Conservation (phyloP, 164 flowering plant genomes). For the Amborella trichopoda region DNA sequence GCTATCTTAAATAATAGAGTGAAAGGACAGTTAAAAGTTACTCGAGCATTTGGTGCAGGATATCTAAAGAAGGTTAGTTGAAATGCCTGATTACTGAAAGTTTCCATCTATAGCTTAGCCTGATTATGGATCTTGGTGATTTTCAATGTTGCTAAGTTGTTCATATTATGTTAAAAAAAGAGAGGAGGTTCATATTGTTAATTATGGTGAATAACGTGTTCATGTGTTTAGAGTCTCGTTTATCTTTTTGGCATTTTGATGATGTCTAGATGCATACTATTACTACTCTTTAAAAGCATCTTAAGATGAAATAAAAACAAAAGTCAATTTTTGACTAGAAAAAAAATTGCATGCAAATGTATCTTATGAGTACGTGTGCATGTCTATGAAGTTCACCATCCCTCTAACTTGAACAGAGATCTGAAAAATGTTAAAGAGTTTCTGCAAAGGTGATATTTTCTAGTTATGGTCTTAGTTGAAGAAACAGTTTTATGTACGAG, state of each 20-base stretch:
- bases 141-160: no score
- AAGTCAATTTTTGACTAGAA: no score
- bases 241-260: not conserved
- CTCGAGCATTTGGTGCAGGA: conserved; percentile 64
- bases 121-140: not conserved
- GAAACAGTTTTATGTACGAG: no score
- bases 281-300: no score
- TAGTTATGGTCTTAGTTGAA: no score
- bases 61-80: conserved; percentile 51
- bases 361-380: no score
- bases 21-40: conserved; percentile 62
- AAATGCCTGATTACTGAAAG: not conserved
- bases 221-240: not conserved
- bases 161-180: not conserved
- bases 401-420: no score
- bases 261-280: not conserved
- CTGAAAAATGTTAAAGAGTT: no score
- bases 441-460: no score
- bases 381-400: no score
- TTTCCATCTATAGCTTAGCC: not conserved
- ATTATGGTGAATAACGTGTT: not conserved
- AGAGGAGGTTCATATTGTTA: not conserved
- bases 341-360: no score
- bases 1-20: conserved; percentile 50
- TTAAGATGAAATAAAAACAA: no score